A percentile compares a stretch with the other conserved stretches of the same genome.
These are phyloP conservation scores for Candida tammaniensis DNA, from an alignment of 805 yeast species.

Conservation along the genomic window DNA sequence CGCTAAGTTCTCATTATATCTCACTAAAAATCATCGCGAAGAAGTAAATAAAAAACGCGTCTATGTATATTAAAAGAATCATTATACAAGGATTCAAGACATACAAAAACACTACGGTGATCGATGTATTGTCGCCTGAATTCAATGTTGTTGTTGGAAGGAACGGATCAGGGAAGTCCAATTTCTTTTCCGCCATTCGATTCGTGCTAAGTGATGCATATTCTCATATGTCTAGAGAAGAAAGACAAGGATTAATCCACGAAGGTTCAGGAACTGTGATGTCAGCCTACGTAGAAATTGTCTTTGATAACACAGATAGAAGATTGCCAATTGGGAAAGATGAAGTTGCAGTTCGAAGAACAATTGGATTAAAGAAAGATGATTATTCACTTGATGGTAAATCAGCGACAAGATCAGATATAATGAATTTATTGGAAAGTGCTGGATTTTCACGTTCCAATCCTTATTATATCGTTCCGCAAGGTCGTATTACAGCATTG, in stretches of 20 bases:
- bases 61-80: conserved; percentile 50
- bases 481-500: conserved; percentile 83
- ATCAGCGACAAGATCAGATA: conserved; percentile 74
- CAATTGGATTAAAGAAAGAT: conserved; percentile 90
- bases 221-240: conserved; percentile 79
- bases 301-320: conserved; percentile 76
- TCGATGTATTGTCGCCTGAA: conserved; percentile 74
- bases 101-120: conserved; percentile 76
- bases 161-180: conserved; percentile 96
- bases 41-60: too few species aligned
- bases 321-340: conserved; percentile 68
- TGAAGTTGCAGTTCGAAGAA: conserved; percentile 76
- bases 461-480: conserved; percentile 96
- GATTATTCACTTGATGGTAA: conserved; percentile 83
- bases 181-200: conserved; percentile 91
- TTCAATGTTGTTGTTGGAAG: conserved; percentile 85
- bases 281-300: conserved; percentile 90
- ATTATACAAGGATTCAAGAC: conserved; percentile 92
- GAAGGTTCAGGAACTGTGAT: conserved; percentile 88
- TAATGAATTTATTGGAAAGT: conserved; percentile 78
- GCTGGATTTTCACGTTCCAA: conserved; percentile 90
- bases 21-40: too few species aligned
- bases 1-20: too few species aligned
- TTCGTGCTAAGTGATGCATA: conserved; percentile 90
- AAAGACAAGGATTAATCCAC: conserved; percentile 81